Base-by-base conservation (phyloP, 139 green algal species). In the Trebouxia sp. region DNA sequence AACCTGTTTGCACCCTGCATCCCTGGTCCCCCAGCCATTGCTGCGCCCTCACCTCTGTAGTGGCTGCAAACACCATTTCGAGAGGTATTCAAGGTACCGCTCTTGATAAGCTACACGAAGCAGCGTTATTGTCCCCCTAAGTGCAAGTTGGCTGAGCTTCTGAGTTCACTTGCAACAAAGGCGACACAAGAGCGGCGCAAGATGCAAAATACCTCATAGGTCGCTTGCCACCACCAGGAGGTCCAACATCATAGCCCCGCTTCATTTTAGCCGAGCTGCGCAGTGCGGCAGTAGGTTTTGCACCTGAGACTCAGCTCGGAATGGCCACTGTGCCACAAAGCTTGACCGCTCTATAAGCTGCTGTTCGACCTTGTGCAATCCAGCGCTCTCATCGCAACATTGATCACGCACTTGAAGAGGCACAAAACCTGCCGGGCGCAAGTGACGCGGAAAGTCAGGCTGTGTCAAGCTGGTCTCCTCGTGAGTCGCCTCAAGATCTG, bases 1-100 rank as follows among this genome's bases (percentile, higher is more conserved):
- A 94, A 85, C 39, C 82, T 74, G 39, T 56, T 72, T 32, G 62
- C 62, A 72, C 62, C 62, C 43, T 39, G 62, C 42, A 72, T 6
- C 12, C 62, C 62, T 45, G 62, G 62, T 9, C 62, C 62, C 32
- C 62, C 62, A 45, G 62, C 62, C 62, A 72, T 72, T 41, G 32
- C 32, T 43, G 62, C 62, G 28, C 62, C 62, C 12, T 72, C 62
- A 37, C 62, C 62, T 45, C 62, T 72, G 37, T 72, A 42, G 35
- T 72, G 35, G 11, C 62, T 72, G 62, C 62, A 72, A 26, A 8
- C 6, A 30, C 5, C 12, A 43, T 14, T 30, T 6, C 1, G 28
- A 72, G 14, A 45, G 42, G 32, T 42, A 15, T 14, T 6, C 32
- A 72, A 72, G 3, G 3, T 12, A n/a, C 15, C 42, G 43, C 14